Conservation (phyloP, 2,329 filamentous ascomycete species). For the Aspergillus ruber region DNA sequence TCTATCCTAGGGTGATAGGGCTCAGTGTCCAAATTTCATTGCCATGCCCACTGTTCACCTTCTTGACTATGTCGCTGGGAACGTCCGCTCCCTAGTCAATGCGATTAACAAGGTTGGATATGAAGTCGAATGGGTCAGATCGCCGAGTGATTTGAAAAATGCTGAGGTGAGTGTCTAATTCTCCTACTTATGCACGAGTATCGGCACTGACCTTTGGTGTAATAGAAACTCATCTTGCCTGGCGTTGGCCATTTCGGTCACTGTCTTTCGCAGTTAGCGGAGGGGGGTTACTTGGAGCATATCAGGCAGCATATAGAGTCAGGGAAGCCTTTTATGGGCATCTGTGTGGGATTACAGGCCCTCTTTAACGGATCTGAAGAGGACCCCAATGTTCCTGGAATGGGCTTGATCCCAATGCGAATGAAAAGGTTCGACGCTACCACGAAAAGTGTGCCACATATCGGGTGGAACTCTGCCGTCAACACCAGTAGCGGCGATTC, state of each 20-base stretch:
- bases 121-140: conserved; percentile 83
- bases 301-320: conserved; percentile 75
- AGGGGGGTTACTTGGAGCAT: conserved; percentile 76
- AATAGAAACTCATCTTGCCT: conserved; percentile 83
- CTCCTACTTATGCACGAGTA: neutral
- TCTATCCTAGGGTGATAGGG: neutral
- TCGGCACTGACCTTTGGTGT: conserved; percentile 6
- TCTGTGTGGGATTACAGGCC: conserved; percentile 90
- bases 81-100: conserved; percentile 92
- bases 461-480: conserved; percentile 93
- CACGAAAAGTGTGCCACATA: conserved; percentile 91
- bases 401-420: conserved; percentile 65
- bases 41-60: conserved; percentile 45
- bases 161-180: conserved; percentile 61
- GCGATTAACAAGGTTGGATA: conserved; percentile 95
- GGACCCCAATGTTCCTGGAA: conserved; percentile 62
- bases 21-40: neutral
- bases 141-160: conserved; percentile 73
- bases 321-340: conserved; percentile 97
- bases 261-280: conserved; percentile 76
- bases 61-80: conserved; percentile 88
- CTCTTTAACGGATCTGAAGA: conserved; percentile 83
- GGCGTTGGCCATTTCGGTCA: conserved; percentile 98
- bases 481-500: conserved; percentile 35
- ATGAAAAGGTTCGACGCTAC: conserved; percentile 71